phyloP scores from a whole-genome alignment of 306 rosid genomes.

The Fragaria iinumae region DNA sequence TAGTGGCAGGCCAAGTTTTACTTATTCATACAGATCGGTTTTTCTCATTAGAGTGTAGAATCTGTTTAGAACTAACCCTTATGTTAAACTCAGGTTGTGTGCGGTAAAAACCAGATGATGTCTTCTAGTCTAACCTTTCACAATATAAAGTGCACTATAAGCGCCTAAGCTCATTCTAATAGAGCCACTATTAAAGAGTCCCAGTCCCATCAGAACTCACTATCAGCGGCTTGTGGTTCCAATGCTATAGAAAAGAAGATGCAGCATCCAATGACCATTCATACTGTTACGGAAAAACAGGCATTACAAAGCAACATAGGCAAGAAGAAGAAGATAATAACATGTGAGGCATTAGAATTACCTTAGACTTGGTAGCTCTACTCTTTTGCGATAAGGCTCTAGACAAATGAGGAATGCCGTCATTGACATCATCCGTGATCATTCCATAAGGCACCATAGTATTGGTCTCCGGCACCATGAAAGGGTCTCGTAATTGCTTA shows the following conservation, averaged over 20 bases:
- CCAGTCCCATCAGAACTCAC: slow-evolving; percentile 3
- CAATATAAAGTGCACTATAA: background rate
- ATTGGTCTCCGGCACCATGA: slow-evolving; percentile 51
- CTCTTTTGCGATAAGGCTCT: slow-evolving; percentile 69
- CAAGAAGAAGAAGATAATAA: background rate
- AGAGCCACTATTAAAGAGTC: background rate
- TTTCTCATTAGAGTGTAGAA: background rate
- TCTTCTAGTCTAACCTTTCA: background rate
- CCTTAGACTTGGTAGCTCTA: slow-evolving; percentile 66
- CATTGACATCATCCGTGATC: slow-evolving; percentile 59
- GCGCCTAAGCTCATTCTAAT: background rate
- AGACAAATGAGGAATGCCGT: slow-evolving; percentile 85
- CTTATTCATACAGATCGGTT: background rate
- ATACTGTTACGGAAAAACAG: background rate
- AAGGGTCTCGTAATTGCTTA: slow-evolving; percentile 58
- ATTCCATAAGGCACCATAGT: slow-evolving; percentile 46
- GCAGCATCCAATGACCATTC: background rate
- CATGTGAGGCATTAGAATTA: slow-evolving; percentile 4
- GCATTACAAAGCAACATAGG: background rate
- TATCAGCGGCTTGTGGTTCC: slow-evolving; percentile 1
- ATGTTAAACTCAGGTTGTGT: background rate
- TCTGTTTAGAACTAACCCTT: background rate
- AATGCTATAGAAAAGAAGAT: slow-evolving; percentile 13
- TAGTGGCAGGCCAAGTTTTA: background rate
- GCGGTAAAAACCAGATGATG: background rate